Base-by-base conservation (phyloP, 768 basidiomycete genomes). In the Tulasnella sp. region DNA sequence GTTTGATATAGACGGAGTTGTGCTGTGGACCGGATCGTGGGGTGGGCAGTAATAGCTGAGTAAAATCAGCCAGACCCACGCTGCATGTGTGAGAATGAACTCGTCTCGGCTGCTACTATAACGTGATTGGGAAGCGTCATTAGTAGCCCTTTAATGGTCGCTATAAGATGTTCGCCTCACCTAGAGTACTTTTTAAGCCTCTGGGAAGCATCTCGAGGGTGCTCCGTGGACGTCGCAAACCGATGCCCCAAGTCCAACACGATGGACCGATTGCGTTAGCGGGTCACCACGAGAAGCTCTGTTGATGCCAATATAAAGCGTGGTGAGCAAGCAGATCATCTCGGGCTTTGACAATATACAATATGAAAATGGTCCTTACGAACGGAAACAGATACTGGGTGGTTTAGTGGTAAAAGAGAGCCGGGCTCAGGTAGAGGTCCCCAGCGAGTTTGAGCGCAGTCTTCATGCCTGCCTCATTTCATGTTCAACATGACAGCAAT, bases 211-310 rank as follows among this genome's bases (percentile, higher is more conserved):
- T 37, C 64, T 34, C 12, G 31, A 31, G n/a, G n/a, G n/a, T 37
- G 31, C 64, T 31, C 12, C 28, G 64, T 14, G 64, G 64, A 31
- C 16, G 64, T 69, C n/a, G 11, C 31, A 28, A 31, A 37, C 12
- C 28, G 31, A 2, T 28, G 28, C 64, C 37, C 31, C 9, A 69
- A 31, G 31, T 37, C 64, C 64, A 37, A 69, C 28, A 69, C n/a
- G 64, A 69, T 69, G 16, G 64, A 69, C 64, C 64, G 37, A 37
- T 69, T 69, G 31, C 64, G 64, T 37, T 37, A 69, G 34, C 64
- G 31, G 14, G 64, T 69, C 64, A 37, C 64, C 31, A 69, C 46
- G 64, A 69, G 64, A 69, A 37, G 64, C 34, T 69, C 64, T 69
- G n/a, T 5, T 16, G 3, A 69, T 1, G 34, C 4, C 24, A 37